Evolutionary conservation across 495 filamentous ascomycete genomes (phyloP).

Genomic region (Trichoderma reesei): DNA sequence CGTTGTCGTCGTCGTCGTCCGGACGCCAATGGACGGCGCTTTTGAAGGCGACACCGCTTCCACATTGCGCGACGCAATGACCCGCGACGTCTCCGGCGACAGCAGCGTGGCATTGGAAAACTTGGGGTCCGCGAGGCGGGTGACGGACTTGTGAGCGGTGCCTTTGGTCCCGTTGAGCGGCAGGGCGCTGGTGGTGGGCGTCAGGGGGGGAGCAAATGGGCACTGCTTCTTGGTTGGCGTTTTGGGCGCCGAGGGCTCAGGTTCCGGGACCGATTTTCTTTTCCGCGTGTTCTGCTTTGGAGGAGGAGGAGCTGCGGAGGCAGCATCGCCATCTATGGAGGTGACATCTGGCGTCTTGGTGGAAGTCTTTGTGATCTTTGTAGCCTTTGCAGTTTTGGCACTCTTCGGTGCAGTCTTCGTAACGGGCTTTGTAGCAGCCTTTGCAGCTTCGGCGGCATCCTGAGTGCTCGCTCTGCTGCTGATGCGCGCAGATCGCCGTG

Average conservation of each 20-base stretch:
- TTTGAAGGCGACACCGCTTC: constrained; percentile 52
- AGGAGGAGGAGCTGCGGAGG: constrained; percentile 16
- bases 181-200: constrained; percentile 30
- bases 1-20: constrained; percentile 48
- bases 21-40: constrained; percentile 20
- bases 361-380: neutral
- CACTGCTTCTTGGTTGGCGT: constrained; percentile 27
- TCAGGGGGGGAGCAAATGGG: constrained; percentile 22
- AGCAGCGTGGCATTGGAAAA: constrained; percentile 64
- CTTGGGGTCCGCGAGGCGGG: constrained; percentile 39
- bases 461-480: neutral
- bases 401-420: neutral
- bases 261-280: constrained; percentile 17
- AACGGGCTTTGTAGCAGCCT: neutral
- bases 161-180: constrained; percentile 22
- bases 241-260: constrained; percentile 16
- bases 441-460: neutral
- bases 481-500: neutral
- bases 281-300: constrained; percentile 18
- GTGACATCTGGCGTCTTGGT: neutral
- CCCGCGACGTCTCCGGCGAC: constrained; percentile 65
- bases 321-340: neutral
- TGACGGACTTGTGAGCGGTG: constrained; percentile 19
- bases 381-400: too few relatives aligned
- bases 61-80: constrained; percentile 44